Base-by-base conservation (phyloP, 2,329 filamentous ascomycete genomes). In the Hymenoscyphus fraxineus region DNA sequence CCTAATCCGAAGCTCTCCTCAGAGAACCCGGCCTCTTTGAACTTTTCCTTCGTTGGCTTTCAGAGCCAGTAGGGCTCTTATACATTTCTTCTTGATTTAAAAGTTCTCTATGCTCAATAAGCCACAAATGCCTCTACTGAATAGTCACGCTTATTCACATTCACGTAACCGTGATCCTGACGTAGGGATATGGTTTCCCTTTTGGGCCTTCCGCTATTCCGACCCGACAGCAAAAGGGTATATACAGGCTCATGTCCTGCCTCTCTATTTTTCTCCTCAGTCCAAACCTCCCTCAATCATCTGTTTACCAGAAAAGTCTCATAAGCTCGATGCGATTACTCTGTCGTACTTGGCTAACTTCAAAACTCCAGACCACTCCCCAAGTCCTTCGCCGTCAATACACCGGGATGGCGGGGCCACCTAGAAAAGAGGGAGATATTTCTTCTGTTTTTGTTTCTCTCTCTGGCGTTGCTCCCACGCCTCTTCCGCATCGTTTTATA, bases 361-460 rank as follows among this genome's bases (percentile, higher is more conserved):
- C 54, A 6, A 39, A 51, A 16, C 15, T 58, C 15, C 56, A 41
- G 13, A 19, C 41, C 15, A 10, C 59, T 3, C 40, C 35, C 31
- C 61, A 44, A 27, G n/a, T 35, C 4, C 16, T 59, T 39, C 31
- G n/a, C 31, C 44, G 40, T 22, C 40, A 38, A 16, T 16, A 58
- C 39, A 44, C 55, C 15, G 16, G 16, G 12, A 59, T 58, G 3
- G 40, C 32, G 2, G 7, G 41, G 0, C 41, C 51, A 60, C 13
- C 35, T 2, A 64, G 56, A 56, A 80, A 82, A 47, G 83, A 85
- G 68, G 86, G 86, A 2, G 82, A 88, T 67, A 88, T 89, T 40
- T 86, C 85, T 0, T 85, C 86, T 60, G 77, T 85, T 0, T 89
- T 89, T 64, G 81, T 82, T 0, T 88, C 86, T 0, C 76, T 89